phyloP scores from a whole-genome alignment of 176 grass and related monocot genomes.

The Puya raimondii region DNA sequence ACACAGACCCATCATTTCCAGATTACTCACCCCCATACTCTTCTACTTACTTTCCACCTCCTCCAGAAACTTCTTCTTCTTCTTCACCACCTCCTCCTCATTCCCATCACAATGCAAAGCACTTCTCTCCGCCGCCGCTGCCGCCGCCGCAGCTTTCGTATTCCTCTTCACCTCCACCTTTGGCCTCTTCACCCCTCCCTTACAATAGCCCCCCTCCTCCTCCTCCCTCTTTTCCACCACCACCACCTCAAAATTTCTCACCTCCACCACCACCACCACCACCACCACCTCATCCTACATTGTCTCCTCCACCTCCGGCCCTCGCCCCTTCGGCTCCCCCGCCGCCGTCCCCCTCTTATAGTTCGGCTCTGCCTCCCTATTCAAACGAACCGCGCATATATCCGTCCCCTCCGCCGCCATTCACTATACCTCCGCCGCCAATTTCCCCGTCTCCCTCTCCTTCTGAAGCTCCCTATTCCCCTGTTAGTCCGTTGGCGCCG shows the following conservation, averaged over 20 bases:
- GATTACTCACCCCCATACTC: no score
- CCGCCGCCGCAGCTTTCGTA: neutral
- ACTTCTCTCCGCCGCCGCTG: neutral
- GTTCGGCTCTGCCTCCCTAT: neutral
- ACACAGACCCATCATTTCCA: no score
- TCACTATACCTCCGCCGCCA: slow-evolving; percentile 25
- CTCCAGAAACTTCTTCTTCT: no score
- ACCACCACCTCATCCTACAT: neutral
- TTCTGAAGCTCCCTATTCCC: slow-evolving; percentile 17
- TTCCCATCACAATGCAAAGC: neutral
- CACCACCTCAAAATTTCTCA: neutral
- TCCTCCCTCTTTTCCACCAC: neutral
- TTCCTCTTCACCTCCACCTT: neutral
- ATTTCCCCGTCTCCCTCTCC: slow-evolving; percentile 36
- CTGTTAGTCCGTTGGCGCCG: slow-evolving; percentile 26
- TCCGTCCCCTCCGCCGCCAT: slow-evolving; percentile 32
- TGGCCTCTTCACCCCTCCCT: neutral
- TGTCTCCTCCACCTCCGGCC: neutral
- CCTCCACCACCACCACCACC: neutral
- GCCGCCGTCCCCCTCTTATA: neutral
- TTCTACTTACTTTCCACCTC: no score
- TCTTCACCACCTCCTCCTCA: neutral
- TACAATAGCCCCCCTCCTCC: neutral
- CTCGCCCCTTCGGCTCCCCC: neutral
- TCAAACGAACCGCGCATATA: neutral